Base-by-base conservation (phyloP, 257 asterid species). In the Coffea canephora region DNA sequence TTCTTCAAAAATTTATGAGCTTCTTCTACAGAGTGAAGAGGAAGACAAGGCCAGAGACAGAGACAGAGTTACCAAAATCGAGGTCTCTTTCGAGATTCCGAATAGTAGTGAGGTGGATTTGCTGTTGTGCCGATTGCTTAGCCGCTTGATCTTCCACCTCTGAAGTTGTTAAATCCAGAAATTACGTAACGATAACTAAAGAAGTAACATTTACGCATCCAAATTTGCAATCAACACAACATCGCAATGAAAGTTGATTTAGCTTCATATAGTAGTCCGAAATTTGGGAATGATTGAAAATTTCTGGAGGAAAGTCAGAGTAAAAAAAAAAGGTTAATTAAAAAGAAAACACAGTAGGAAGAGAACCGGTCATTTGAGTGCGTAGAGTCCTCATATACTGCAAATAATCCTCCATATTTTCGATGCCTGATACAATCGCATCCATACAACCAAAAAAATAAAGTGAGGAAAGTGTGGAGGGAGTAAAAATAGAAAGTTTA, bases 71-170 rank as follows among this genome's bases (percentile, higher is more conserved):
- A 92, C 97, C 97, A 85, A 80, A 86, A 71, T 83, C 88, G 45
- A 93, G 92, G 76, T 94, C 98, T 77, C 84, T 88, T 65, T 90
- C 92, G 61, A 94, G 89, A 83, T 87, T 84, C 75, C 89, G 90
- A 75, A 94, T 77, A 61, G 91, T 90, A 65, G 95, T 82, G 79
- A 82, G 73, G 48, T 79, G 91, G 94, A 89, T 90, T 73, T 94
- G 98, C 85, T 94, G 96, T 79, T 94, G 93, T 54, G 85, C 89
- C 34, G 98, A 88, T 69, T 85, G 83, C 84, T 89, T 89, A 49
- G 92, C 94, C 18, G 93, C 97, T 80, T 94, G 96, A 89, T 94
- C 98, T 84, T 94, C 98, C 85, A 87, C 98, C 89, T 94, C 98
- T 94, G 90, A 85, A 87, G 79, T 59, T 8, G 61, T 31, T 6